Base-by-base conservation (phyloP, 495 filamentous ascomycete species). In the Aspergillus bridgeri region DNA sequence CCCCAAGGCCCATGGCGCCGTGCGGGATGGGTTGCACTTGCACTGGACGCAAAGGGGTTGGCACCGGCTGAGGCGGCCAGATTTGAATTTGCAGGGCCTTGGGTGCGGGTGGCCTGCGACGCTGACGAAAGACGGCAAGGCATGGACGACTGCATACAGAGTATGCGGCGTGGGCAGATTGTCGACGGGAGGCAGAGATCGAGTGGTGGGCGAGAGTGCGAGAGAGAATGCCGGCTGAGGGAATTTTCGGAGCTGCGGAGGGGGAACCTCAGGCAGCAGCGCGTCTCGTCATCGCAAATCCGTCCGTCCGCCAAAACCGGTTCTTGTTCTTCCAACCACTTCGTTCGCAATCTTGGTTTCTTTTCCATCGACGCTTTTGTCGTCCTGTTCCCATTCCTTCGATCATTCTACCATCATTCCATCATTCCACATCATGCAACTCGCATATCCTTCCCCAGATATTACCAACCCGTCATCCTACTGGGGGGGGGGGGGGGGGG, bases 401-500 rank as follows among this genome's bases (percentile, higher is more conserved):
- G 27, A n/a, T n/a, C n/a, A n/a, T n/a, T 29, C 27, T 29, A 3
- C 27, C 27, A 33, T 43, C 56, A n/a, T n/a, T 48, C 5, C 42
- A 23, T 23, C 42, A 23, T 55, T 56, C 53, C 42, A 20, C 48
- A 29, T 33, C 44, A 53, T 46, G 46, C 48, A 52, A 48, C 53
- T 53, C 48, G 53, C 23, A 24, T 50, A 43, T 52, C 33, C 21
- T 22, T 56, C 62, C 53, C 58, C 54, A 58, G 55, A 60, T 60
- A 42, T 42, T 19, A 17, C 51, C 51, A 54, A 42, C 21, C n/a
- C n/a, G 22, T 54, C 19, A 5, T 24, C 18, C 21, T n/a, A n/a
- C n/a, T n/a, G n/a, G n/a, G n/a, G n/a, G n/a, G n/a, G n/a, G n/a
- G n/a, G n/a, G n/a, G n/a, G n/a, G n/a, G n/a, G n/a, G n/a, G n/a